phyloP scores from a whole-genome alignment of 176 grass and related monocot genomes.

The Paspalum vaginatum region DNA sequence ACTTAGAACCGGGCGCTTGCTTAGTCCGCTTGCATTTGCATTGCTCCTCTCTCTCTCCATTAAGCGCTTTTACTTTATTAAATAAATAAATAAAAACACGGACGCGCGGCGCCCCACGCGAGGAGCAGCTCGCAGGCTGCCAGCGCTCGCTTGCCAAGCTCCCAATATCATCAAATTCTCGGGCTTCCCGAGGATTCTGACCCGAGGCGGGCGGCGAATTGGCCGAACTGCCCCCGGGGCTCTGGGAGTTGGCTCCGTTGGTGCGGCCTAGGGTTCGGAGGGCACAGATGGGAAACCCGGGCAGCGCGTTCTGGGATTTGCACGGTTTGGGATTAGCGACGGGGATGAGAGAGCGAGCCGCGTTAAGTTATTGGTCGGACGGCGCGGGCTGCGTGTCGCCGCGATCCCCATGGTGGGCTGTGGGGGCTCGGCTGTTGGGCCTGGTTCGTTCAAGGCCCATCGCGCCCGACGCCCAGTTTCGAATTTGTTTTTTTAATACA shows the following conservation, averaged over 20 bases:
- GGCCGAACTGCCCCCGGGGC: constrained; percentile 16
- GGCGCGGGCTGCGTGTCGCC: constrained; percentile 21
- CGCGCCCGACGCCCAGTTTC: neutral
- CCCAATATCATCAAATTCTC: constrained; percentile 70
- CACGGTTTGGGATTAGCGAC: constrained; percentile 60
- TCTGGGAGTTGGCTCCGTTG: neutral
- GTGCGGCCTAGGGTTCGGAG: constrained; percentile 11
- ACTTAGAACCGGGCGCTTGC: constrained; percentile 60
- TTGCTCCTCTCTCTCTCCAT: constrained; percentile 21
- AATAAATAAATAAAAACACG: too few species aligned
- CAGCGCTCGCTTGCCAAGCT: constrained; percentile 48
- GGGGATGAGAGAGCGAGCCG: constrained; percentile 15
- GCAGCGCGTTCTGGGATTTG: constrained; percentile 45
- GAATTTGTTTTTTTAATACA: neutral
- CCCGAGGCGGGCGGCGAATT: neutral
- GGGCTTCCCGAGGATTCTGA: constrained; percentile 57
- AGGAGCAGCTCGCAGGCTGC: constrained; percentile 4
- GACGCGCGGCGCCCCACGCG: constrained; percentile 45
- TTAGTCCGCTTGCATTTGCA: constrained; percentile 29
- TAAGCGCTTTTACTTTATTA: constrained; percentile 86
- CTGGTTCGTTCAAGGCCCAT: constrained; percentile 26
- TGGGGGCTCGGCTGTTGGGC: neutral
- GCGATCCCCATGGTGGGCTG: constrained; percentile 53
- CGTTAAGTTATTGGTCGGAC: constrained; percentile 36
- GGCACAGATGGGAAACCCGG: neutral